phyloP scores from a whole-genome alignment of 805 yeast genomes.

The Kodamaea hsintzibuensis region DNA sequence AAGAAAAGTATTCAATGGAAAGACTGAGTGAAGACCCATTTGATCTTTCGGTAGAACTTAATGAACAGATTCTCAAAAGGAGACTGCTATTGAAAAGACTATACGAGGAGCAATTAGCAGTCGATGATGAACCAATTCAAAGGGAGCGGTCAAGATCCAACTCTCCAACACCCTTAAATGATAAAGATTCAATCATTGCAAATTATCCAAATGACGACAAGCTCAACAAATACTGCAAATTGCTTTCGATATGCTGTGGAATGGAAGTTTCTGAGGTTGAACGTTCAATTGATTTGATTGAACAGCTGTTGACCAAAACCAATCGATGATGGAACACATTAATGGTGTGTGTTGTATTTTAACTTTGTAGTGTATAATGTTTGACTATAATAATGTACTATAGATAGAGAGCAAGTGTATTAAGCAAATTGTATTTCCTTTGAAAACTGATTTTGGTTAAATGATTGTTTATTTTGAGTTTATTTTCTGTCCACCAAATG shows the following conservation, averaged over 20 bases:
- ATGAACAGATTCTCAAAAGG: slow-evolving; percentile 26
- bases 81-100: slow-evolving; percentile 18
- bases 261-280: slow-evolving; percentile 43
- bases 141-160: not conserved
- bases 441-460: too few relatives aligned
- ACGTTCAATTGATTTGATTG: slow-evolving; percentile 42
- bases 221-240: slow-evolving; percentile 40
- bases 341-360: slow-evolving; percentile 2
- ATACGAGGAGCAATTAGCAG: slow-evolving; percentile 21
- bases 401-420: not conserved
- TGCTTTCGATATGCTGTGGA: slow-evolving; percentile 44
- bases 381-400: slow-evolving; percentile 1
- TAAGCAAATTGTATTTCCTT: too few relatives aligned
- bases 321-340: not conserved
- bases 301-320: slow-evolving; percentile 35
- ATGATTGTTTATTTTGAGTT: not conserved
- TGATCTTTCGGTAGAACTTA: slow-evolving; percentile 27
- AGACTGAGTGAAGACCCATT: slow-evolving; percentile 8
- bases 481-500: not conserved
- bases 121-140: slow-evolving; percentile 14
- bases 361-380: slow-evolving; percentile 1
- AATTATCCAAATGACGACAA: slow-evolving; percentile 32
- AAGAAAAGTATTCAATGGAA: not conserved
- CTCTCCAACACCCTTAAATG: not conserved
- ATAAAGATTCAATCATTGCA: slow-evolving; percentile 20